phyloP scores from a whole-genome alignment of 257 asterid species.

The Jacaranda copaia region DNA sequence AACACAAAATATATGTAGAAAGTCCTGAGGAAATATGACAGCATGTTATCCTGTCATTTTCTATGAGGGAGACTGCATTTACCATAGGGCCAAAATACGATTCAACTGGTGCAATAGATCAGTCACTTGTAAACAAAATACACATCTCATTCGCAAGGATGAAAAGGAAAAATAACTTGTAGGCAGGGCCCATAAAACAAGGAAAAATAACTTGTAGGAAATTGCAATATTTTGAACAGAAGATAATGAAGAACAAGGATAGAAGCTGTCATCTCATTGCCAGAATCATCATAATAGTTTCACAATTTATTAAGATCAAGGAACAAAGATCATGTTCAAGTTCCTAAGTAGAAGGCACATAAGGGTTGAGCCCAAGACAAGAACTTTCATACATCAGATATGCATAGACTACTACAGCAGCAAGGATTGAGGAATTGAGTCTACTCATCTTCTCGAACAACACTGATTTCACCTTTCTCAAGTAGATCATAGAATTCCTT shows the following conservation, averaged over 20 bases:
- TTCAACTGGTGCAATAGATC: not conserved
- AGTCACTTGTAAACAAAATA: not conserved
- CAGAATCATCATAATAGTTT: not conserved
- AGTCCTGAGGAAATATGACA: not conserved
- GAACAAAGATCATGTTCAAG: not conserved
- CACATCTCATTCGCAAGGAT: not conserved
- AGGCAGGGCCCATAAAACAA: not conserved
- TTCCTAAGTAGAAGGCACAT: not conserved
- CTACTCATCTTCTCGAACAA: conserved; percentile 64
- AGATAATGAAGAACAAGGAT: not conserved
- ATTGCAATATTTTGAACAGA: not conserved
- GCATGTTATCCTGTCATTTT: not conserved
- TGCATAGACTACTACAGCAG: not conserved
- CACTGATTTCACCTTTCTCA: conserved; percentile 62
- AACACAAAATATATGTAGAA: not conserved
- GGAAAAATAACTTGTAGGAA: not conserved
- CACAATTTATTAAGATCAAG: not conserved
- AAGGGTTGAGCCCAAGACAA: not conserved
- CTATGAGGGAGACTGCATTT: not conserved
- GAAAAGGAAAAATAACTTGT: not conserved
- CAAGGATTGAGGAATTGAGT: not conserved
- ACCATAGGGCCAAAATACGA: not conserved
- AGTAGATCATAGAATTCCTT: conserved; percentile 68
- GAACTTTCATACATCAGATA: not conserved
- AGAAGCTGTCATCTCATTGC: conserved; percentile 6